These are phyloP conservation scores for Pilobolus umbonatus DNA, from an alignment of 192 early-diverging fungal species.

Conservation along the genomic window DNA sequence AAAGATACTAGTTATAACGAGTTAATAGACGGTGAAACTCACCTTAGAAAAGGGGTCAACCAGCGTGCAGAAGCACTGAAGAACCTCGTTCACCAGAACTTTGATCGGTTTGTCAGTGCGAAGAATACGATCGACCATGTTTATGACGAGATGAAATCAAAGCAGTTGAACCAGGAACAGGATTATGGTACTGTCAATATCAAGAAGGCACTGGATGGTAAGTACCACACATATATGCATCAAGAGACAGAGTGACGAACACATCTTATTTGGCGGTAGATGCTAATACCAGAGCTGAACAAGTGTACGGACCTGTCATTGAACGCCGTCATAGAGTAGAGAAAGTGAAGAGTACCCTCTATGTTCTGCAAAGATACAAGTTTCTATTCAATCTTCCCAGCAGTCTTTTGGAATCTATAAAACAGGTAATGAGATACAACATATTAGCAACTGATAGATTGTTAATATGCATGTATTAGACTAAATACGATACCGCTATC, in stretches of 20 bases:
- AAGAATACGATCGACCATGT: slow-evolving; percentile 93
- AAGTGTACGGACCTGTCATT: slow-evolving; percentile 83
- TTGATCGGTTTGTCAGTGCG: slow-evolving; percentile 94
- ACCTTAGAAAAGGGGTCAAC: slow-evolving; percentile 66
- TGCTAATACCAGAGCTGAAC: slow-evolving; percentile 61
- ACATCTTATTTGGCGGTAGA: slow-evolving; percentile 33
- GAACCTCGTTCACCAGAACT: slow-evolving; percentile 89
- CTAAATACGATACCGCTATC: slow-evolving; percentile 84
- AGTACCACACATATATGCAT: background rate
- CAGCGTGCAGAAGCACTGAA: slow-evolving; percentile 84
- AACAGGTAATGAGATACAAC: slow-evolving; percentile 53
- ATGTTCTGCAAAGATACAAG: slow-evolving; percentile 90
- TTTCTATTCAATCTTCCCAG: slow-evolving; percentile 97
- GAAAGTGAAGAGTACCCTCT: slow-evolving; percentile 85
- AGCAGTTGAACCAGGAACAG: slow-evolving; percentile 73
- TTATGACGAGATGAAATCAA: slow-evolving; percentile 87
- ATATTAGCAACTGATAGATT: no score
- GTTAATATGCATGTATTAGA: slow-evolving; percentile 26
- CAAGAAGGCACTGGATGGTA: slow-evolving; percentile 61
- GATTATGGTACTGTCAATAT: slow-evolving; percentile 81
- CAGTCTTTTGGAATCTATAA: slow-evolving; percentile 75
- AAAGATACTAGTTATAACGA: slow-evolving; percentile 80
- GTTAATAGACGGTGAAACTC: slow-evolving; percentile 68
- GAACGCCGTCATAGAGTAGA: slow-evolving; percentile 81
- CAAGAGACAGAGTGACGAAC: background rate